A percentile compares a stretch with the other conserved stretches of the same genome.
Evolutionary conservation across 2,329 filamentous ascomycete genomes (phyloP).

Genomic region (Podosphaera aphanis): DNA sequence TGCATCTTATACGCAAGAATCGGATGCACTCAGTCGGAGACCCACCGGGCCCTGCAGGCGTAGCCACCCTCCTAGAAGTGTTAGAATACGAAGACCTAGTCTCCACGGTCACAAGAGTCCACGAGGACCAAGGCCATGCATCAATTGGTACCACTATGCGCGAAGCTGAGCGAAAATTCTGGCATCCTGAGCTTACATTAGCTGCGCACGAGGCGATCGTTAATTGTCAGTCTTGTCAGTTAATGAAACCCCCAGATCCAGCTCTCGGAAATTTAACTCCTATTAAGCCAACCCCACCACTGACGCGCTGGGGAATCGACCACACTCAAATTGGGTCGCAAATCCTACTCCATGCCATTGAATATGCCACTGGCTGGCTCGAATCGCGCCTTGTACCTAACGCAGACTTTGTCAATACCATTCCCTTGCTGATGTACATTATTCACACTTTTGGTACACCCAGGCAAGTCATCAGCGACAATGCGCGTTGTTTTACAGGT

Average conservation of each 20-base stretch:
- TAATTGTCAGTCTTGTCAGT: neutral
- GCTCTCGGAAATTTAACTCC: neutral
- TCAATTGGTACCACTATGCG: neutral
- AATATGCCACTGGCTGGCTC: neutral
- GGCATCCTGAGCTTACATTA: neutral
- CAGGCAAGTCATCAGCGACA: neutral
- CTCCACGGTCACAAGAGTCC: neutral
- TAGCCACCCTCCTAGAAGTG: neutral
- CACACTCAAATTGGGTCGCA: neutral
- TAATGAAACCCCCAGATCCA: neutral
- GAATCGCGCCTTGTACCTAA: neutral
- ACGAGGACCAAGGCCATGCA: neutral
- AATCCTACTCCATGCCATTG: neutral
- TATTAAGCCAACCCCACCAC: neutral
- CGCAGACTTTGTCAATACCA: neutral
- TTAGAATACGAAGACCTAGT: neutral
- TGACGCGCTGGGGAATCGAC: neutral
- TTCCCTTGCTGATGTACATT: neutral
- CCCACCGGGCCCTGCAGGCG: neutral
- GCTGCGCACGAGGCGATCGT: neutral
- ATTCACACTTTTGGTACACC: neutral
- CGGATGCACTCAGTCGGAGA: neutral
- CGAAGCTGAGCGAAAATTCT: neutral
- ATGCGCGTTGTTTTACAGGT: neutral
- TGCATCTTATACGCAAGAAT: neutral